Evolutionary conservation across 164 flowering plant species (phyloP).

Genomic region (Aristolochia contorta): DNA sequence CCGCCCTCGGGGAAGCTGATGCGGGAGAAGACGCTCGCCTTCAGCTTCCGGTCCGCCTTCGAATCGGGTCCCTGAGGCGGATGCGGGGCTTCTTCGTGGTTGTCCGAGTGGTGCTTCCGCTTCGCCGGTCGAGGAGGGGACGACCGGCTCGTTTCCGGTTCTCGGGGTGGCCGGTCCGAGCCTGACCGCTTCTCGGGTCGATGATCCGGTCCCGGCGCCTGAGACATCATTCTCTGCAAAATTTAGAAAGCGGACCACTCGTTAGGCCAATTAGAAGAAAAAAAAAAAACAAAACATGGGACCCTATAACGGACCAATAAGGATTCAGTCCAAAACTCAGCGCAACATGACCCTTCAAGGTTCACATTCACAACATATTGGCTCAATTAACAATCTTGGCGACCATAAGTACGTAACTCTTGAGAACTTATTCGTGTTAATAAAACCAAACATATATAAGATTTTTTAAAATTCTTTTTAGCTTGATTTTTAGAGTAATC

Average conservation of each 20-base stretch:
- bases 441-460: too few species aligned
- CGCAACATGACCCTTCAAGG: too few species aligned
- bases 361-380: too few species aligned
- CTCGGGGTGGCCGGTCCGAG: neutral
- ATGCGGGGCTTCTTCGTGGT: slow-evolving; percentile 5
- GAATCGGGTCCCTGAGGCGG: slow-evolving; percentile 6
- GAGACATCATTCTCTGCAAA: slow-evolving; percentile 2
- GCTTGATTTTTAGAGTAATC: neutral
- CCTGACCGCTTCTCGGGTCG: neutral
- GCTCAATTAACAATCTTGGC: too few species aligned
- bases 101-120: slow-evolving; percentile 1
- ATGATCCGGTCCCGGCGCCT: neutral
- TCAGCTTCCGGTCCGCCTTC: slow-evolving; percentile 30
- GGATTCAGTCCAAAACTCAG: too few species aligned
- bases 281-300: too few species aligned
- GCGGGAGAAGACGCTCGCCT: slow-evolving; percentile 80
- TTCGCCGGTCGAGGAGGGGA: neutral
- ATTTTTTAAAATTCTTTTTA: neutral
- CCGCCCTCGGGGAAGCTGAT: slow-evolving; percentile 58
- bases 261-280: too few species aligned
- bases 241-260: neutral
- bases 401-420: too few species aligned
- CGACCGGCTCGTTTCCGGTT: neutral
- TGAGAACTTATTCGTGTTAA: neutral
- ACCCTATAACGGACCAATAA: too few species aligned